Base-by-base conservation (phyloP, 1,284 basidiomycete species). In the Irpex sp. region DNA sequence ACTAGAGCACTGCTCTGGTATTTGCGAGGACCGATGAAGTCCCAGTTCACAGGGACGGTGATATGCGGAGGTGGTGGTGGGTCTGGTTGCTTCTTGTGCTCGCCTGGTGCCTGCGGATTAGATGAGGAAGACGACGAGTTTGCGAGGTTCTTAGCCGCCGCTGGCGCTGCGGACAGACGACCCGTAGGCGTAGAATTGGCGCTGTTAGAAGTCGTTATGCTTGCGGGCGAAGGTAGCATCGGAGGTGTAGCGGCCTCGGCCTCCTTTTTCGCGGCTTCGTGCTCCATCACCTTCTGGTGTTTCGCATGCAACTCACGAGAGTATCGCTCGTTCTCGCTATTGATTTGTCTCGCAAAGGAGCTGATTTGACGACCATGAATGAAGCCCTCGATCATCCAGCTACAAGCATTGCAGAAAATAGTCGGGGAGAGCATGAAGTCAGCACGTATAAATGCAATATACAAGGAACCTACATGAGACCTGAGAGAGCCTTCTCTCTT, bases 201-300 rank as follows among this genome's bases (percentile, higher is more conserved):
- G 67, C 89, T 92, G 67, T 80, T 85, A 3, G 81, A 76, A 19
- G 83, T 79, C 8, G 80, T 83, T 63, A 86, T 85, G 69, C 85
- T 87, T 5, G 84, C 88, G 2, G 89, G 90, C 43, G 89, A 91
- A 17, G 90, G 89, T 53, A 91, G 83, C 87, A 89, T 89, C 35
- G 83, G 82, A 39, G 87, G 87, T 0, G 86, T 83, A 3, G 76
- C 70, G 65, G 72, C 69, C 65, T 67, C 71, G 35, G 66, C n/a
- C 33, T 62, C 36, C 60, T 46, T 63, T 56, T 33, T 54, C 7
- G 55, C 55, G 61, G 61, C 17, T 43, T 58, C 56, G 19, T 21
- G 11, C 37, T 36, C 36, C n/a, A 58, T n/a, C 54, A 39, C 61
- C 26, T 54, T 31, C 26, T 55, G 36, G 60, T 47, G 60, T 33